phyloP scores from a whole-genome alignment of 2,329 filamentous ascomycete species.

The Cucurbitaria berberidis region DNA sequence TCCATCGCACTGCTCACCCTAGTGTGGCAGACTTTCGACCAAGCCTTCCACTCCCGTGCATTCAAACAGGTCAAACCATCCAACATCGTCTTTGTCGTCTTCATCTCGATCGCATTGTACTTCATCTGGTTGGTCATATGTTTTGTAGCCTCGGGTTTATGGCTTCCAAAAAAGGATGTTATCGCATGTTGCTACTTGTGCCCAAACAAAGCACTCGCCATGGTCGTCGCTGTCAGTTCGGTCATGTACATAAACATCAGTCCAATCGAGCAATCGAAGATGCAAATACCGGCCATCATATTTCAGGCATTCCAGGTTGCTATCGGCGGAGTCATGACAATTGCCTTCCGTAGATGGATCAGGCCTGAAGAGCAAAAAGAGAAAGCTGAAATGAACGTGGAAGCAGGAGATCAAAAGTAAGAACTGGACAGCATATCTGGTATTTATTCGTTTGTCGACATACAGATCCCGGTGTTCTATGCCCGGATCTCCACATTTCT shows the following conservation, averaged over 20 bases:
- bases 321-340: conserved; percentile 51
- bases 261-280: conserved; percentile 61
- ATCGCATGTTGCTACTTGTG: conserved; percentile 76
- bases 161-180: conserved; percentile 65
- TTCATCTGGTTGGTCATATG: conserved; percentile 68
- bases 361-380: conserved; percentile 62
- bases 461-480: not conserved
- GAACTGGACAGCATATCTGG: not conserved
- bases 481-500: not conserved
- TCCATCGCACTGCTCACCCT: conserved; percentile 57
- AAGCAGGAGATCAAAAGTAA: conserved; percentile 9
- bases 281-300: conserved; percentile 69
- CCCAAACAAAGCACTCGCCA: conserved; percentile 73
- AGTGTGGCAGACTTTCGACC: conserved; percentile 71
- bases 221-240: conserved; percentile 71
- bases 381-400: conserved; percentile 29
- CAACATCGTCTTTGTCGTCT: conserved; percentile 70
- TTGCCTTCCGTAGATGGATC: conserved; percentile 52
- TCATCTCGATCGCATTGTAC: conserved; percentile 70
- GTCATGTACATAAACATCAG: conserved; percentile 69
- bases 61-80: conserved; percentile 63
- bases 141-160: conserved; percentile 60
- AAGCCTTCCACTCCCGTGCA: conserved; percentile 68
- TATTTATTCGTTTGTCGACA: not conserved
- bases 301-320: conserved; percentile 57